phyloP scores from a whole-genome alignment of 2,329 filamentous ascomycete species.

The Trichoderma atroviride region DNA sequence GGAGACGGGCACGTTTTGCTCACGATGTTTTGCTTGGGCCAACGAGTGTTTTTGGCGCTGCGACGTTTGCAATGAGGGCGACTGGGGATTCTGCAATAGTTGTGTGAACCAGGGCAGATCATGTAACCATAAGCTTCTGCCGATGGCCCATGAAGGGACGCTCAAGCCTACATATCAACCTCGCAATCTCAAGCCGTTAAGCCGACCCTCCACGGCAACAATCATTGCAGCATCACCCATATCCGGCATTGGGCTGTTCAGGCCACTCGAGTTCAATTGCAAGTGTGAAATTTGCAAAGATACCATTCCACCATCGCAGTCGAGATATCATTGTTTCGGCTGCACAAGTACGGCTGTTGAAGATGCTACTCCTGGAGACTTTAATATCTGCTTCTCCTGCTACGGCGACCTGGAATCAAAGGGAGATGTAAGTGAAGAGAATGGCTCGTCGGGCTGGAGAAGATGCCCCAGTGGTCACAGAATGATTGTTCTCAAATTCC shows the following conservation, averaged over 20 bases:
- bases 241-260: conserved; percentile 58
- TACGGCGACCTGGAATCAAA: conserved; percentile 68
- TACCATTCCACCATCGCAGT: conserved; percentile 68
- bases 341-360: conserved; percentile 61
- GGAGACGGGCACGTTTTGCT: conserved; percentile 83
- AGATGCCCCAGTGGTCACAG: conserved; percentile 79
- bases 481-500: conserved; percentile 80
- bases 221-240: conserved; percentile 52
- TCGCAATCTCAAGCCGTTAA: conserved; percentile 47
- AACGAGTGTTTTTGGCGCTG: conserved; percentile 93
- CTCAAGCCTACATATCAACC: conserved; percentile 39
- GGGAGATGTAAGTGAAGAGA: conserved; percentile 69
- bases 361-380: conserved; percentile 67
- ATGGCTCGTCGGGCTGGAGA: conserved; percentile 81
- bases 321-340: conserved; percentile 77
- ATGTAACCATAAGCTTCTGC: conserved; percentile 80
- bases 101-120: conserved; percentile 82
- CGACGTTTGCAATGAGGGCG: conserved; percentile 81
- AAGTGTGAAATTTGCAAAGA: conserved; percentile 78
- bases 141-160: conserved; percentile 64
- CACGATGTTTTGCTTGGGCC: conserved; percentile 70
- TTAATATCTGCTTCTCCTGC: conserved; percentile 80
- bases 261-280: conserved; percentile 71
- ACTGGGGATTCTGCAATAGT: conserved; percentile 90
- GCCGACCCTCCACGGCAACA: conserved; percentile 51